Conservation (phyloP, 2,329 filamentous ascomycete genomes). For the Plectosphaerella sp. region DNA sequence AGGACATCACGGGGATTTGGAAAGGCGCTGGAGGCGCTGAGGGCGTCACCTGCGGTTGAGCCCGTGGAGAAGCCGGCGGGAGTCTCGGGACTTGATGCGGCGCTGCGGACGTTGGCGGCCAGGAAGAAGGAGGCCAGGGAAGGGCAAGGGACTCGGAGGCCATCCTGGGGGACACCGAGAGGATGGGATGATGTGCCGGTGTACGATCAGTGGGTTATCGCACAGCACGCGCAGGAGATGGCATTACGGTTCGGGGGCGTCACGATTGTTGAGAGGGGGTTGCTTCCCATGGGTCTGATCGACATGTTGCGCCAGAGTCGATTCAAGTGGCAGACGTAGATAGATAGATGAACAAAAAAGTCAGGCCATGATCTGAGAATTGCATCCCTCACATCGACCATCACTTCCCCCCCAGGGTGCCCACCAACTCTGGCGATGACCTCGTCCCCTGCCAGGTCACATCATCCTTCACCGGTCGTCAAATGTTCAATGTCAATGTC, state of each 20-base stretch:
- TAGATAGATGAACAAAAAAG: neutral
- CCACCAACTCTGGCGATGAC: neutral
- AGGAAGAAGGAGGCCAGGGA: neutral
- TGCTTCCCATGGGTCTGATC: constrained; percentile 35
- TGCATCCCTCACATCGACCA: no score
- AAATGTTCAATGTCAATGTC: neutral
- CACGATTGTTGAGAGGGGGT: constrained; percentile 30
- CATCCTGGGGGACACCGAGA: neutral
- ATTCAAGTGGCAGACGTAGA: constrained; percentile 28
- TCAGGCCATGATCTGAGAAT: neutral
- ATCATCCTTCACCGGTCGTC: neutral
- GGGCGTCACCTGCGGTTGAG: constrained; percentile 19
- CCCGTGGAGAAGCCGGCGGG: constrained; percentile 16
- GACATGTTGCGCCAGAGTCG: constrained; percentile 28
- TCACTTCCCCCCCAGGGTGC: neutral
- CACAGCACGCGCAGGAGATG: constrained; percentile 32
- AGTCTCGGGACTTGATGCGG: constrained; percentile 7
- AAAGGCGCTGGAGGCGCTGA: constrained; percentile 21
- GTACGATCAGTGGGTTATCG: constrained; percentile 32
- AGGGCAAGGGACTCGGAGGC: neutral
- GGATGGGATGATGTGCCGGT: neutral
- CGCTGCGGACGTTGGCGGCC: constrained; percentile 12
- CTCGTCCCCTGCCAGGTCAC: neutral
- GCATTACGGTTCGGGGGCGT: constrained; percentile 32
- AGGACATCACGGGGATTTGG: constrained; percentile 19